phyloP scores from a whole-genome alignment of 2,329 filamentous ascomycete genomes.

The Fusarium sp. region DNA sequence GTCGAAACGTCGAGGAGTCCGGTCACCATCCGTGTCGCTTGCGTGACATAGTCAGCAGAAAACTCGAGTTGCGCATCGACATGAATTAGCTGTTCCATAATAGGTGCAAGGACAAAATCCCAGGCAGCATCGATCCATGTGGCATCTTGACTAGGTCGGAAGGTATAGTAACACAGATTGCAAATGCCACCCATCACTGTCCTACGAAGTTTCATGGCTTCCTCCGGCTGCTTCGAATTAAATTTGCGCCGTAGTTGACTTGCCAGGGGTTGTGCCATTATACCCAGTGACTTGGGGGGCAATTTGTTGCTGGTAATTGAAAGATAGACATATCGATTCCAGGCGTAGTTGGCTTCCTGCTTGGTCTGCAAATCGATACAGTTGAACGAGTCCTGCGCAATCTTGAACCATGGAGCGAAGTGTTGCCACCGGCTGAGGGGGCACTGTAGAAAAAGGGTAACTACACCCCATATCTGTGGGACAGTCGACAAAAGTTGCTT shows the following conservation, averaged over 20 bases:
- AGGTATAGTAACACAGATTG: slow-evolving; percentile 84
- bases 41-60: slow-evolving; percentile 64
- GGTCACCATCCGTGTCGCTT: slow-evolving; percentile 76
- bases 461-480: slow-evolving; percentile 88
- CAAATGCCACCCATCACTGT: slow-evolving; percentile 77
- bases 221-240: slow-evolving; percentile 66
- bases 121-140: slow-evolving; percentile 81
- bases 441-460: slow-evolving; percentile 81
- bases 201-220: slow-evolving; percentile 61
- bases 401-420: slow-evolving; percentile 78
- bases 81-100: slow-evolving; percentile 69
- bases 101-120: slow-evolving; percentile 76
- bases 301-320: slow-evolving; percentile 74
- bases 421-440: slow-evolving; percentile 77
- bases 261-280: slow-evolving; percentile 74
- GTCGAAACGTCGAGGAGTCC: slow-evolving; percentile 73
- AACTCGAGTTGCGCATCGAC: slow-evolving; percentile 51
- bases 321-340: slow-evolving; percentile 85
- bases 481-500: slow-evolving; percentile 68
- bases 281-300: slow-evolving; percentile 49
- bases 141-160: slow-evolving; percentile 75
- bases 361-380: slow-evolving; percentile 77
- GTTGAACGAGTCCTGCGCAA: slow-evolving; percentile 89
- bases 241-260: slow-evolving; percentile 76
- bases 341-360: slow-evolving; percentile 83